Percentiles rank a stretch among this genome's conserved stretches.
Conservation (phyloP, 768 basidiomycete species). For the Termitomyces eurrhizus region DNA sequence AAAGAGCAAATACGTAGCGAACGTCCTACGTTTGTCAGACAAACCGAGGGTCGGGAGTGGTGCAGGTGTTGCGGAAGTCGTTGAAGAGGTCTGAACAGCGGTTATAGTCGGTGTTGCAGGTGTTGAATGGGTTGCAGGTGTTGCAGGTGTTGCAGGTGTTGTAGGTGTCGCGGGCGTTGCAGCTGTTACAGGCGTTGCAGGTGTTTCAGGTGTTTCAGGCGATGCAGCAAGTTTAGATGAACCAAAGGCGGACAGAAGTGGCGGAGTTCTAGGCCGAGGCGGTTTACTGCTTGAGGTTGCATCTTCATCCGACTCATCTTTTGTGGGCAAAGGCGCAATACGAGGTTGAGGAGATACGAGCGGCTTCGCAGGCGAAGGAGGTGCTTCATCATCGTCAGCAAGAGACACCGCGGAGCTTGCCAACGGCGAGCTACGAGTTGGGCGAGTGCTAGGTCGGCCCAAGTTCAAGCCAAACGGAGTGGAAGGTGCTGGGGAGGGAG, state of each 20-base stretch:
- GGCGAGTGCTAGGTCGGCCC: constrained; percentile 61
- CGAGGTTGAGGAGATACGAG: constrained; percentile 37
- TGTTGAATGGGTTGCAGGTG: background rate
- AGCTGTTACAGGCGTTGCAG: background rate
- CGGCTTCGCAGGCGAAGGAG: constrained; percentile 21
- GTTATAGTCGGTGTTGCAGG: background rate
- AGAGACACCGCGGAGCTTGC: constrained; percentile 49
- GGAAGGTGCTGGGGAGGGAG: constrained; percentile 33
- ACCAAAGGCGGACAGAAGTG: constrained; percentile 34
- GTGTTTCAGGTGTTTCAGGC: background rate
- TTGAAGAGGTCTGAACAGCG: background rate
- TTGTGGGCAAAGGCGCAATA: constrained; percentile 30
- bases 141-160: background rate
- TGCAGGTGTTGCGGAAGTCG: background rate
- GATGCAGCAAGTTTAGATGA: constrained; percentile 5
- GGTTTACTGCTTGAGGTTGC: constrained; percentile 22
- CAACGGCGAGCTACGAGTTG: constrained; percentile 73
- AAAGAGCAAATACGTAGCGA: background rate
- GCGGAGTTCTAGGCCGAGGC: constrained; percentile 47
- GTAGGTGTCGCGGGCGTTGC: background rate
- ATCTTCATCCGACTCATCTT: constrained; percentile 19
- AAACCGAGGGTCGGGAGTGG: background rate
- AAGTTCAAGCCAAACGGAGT: constrained; percentile 42
- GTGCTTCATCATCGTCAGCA: constrained; percentile 36
- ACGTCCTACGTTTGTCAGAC: constrained; percentile 1